Evolutionary conservation across 352 stramenopile genomes (phyloP).

Genomic region (Globisporangium iwayamae): DNA sequence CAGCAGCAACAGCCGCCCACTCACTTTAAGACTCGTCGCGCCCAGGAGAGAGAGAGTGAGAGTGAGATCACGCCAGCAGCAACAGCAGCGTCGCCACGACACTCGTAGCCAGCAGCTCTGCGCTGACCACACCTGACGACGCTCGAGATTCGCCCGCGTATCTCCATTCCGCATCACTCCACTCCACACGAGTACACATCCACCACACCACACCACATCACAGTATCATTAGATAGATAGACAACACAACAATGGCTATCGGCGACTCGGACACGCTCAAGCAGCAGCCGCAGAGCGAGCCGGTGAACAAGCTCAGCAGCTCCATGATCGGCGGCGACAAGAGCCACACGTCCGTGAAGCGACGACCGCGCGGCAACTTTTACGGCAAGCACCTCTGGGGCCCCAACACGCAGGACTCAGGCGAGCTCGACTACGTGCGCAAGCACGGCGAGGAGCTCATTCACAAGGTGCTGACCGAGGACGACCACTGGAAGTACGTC

Average conservation of each 20-base stretch:
- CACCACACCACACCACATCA: background rate
- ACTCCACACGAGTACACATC: background rate
- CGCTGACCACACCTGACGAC: background rate
- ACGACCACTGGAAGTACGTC: slow-evolving; percentile 50
- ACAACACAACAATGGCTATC: slow-evolving; percentile 3
- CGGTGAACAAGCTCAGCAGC: slow-evolving; percentile 8
- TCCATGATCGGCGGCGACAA: slow-evolving; percentile 6
- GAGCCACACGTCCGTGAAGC: slow-evolving; percentile 8
- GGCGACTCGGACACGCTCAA: background rate
- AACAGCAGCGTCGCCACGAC: background rate
- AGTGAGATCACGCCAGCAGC: background rate
- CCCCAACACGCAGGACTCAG: slow-evolving; percentile 23
- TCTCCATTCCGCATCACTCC: background rate
- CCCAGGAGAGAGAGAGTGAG: background rate
- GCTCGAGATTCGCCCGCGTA: background rate
- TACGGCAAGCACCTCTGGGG: slow-evolving; percentile 45
- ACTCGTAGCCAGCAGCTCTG: background rate
- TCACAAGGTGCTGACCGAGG: slow-evolving; percentile 36
- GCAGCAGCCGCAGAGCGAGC: background rate
- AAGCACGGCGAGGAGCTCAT: slow-evolving; percentile 47
- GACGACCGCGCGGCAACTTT: slow-evolving; percentile 23
- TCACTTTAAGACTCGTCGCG: background rate
- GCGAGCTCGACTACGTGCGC: slow-evolving; percentile 53
- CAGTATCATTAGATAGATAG: background rate
- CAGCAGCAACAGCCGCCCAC: background rate